Evolutionary conservation across 2,329 filamentous ascomycete species (phyloP), one percentile per base, ranked within the genome.

Genomic region (Fonsecaea pugnacius): DNA sequence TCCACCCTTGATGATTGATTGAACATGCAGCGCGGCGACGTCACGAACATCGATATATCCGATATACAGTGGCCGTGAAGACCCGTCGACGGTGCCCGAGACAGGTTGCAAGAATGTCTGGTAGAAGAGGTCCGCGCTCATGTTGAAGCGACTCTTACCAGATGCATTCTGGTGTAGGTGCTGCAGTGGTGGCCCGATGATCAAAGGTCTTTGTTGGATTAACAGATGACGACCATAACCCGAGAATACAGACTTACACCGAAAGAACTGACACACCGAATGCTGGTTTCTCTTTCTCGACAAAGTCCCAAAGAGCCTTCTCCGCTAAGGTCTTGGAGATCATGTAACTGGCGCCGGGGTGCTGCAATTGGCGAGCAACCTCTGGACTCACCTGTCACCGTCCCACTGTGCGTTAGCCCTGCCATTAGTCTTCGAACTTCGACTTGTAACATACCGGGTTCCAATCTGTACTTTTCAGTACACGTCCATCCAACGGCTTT

Each of bases 251-350:
- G 27, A 33, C 58, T 61, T 30, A 61, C 58, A 33, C 35, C 32
- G 35, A 61, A 54, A 61, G 18, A 6, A 55, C 50, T 10, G 48
- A 32, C 14, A 61, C 58, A 8, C 21, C 40, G 70, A 90, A 90
- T 58, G 77, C 78, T 0, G 85, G 83, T 59, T 79, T 76, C 70
- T 84, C 78, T 30, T 81, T 78, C 36, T 82, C 77, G 10, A 88
- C 70, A 70, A 89, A 87, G 1, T 84, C 79, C 88, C 88, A 90
- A 3, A 87, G 85, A 1, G 87, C 85, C 65, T 82, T 84, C 71
- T 90, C 88, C 0, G 87, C 87, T 65, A 91, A 35, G 1, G 58
- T 61, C n/a, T 61, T 61, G 18, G 58, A 36, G 36, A 53, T 18
- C n/a, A 33, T 50, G 27, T 61, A 61, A 30, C 58, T 61, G 5